Percentiles rank a stretch among this genome's conserved stretches.
phyloP scores from a whole-genome alignment of 2,329 filamentous ascomycete species.

The Diaporthe australafricana region DNA sequence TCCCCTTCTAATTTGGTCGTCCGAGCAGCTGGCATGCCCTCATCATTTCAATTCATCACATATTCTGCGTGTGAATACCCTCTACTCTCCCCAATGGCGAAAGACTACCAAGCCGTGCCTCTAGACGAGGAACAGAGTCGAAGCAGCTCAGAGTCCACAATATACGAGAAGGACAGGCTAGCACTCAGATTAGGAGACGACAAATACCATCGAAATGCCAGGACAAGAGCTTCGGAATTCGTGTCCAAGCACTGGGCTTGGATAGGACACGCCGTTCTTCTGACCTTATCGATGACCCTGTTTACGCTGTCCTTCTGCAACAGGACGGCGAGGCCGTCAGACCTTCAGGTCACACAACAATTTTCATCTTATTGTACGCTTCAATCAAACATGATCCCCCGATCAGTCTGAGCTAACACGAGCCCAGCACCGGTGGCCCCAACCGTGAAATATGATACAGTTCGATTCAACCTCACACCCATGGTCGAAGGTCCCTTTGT shows the following conservation, averaged over 20 bases:
- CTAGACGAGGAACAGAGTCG: constrained; percentile 52
- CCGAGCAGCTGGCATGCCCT: constrained; percentile 36
- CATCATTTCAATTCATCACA: constrained; percentile 2
- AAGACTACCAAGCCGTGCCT: constrained; percentile 49
- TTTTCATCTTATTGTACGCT: constrained; percentile 55
- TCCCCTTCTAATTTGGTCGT: constrained; percentile 19
- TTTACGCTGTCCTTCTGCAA: constrained; percentile 55
- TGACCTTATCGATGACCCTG: constrained; percentile 53
- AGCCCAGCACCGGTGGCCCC: constrained; percentile 58
- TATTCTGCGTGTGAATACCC: constrained; percentile 33
- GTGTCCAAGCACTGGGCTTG: constrained; percentile 49
- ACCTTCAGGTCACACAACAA: constrained; percentile 49
- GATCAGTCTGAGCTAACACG: constrained; percentile 32
- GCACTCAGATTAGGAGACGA: constrained; percentile 32
- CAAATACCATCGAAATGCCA: constrained; percentile 20
- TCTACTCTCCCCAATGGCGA: constrained; percentile 45
- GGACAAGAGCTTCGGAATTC: constrained; percentile 33
- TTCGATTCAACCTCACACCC: constrained; percentile 61
- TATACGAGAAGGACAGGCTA: constrained; percentile 39
- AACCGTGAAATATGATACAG: constrained; percentile 60
- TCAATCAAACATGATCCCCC: background rate
- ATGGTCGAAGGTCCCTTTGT: constrained; percentile 63
- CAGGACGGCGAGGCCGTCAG: constrained; percentile 49
- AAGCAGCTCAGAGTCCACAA: constrained; percentile 33
- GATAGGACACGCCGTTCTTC: constrained; percentile 53